A percentile compares a stretch with the other conserved stretches of the same genome.
phyloP scores from a whole-genome alignment of 179 eudicot genomes.

The Beta lomatogona region DNA sequence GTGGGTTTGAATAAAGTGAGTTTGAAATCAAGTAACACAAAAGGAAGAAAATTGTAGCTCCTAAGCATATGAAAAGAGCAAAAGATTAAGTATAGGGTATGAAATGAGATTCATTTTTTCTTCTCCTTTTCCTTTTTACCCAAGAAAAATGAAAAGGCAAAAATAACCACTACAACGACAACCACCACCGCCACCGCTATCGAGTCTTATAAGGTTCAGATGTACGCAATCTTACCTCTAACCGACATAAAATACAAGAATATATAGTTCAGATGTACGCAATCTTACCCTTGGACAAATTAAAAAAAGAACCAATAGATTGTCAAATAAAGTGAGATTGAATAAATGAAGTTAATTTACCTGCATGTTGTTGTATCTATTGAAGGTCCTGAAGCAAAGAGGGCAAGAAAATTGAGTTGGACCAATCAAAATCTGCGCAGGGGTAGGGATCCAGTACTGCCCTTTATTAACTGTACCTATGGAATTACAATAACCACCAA shows the following conservation, averaged over 20 bases:
- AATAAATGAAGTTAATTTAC: conserved; percentile 10
- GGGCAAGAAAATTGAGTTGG: conserved; percentile 52
- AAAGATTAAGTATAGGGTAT: conserved; percentile 14
- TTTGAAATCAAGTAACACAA: conserved; percentile 7
- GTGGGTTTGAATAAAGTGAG: not conserved
- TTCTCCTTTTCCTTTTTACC: conserved; percentile 2
- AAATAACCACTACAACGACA: not conserved
- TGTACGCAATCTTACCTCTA: conserved; percentile 8
- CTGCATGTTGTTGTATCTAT: conserved; percentile 52
- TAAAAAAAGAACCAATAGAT: no score
- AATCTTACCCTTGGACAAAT: no score
- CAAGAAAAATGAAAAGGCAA: not conserved
- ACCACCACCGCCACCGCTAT: not conserved
- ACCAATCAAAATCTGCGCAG: conserved; percentile 47
- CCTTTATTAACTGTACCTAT: conserved; percentile 41
- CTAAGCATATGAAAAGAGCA: not conserved
- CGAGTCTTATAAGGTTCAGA: not conserved
- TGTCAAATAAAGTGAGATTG: not conserved
- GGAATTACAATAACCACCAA: conserved; percentile 24
- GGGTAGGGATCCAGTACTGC: conserved; percentile 49
- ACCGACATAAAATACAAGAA: not conserved
- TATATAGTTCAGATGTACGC: no score
- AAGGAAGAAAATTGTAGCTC: conserved; percentile 2
- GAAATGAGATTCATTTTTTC: conserved; percentile 1
- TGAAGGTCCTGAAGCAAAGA: conserved; percentile 50